These are phyloP conservation scores for Verbena officinalis DNA, from an alignment of 257 asterid genomes.

Conservation along the genomic window DNA sequence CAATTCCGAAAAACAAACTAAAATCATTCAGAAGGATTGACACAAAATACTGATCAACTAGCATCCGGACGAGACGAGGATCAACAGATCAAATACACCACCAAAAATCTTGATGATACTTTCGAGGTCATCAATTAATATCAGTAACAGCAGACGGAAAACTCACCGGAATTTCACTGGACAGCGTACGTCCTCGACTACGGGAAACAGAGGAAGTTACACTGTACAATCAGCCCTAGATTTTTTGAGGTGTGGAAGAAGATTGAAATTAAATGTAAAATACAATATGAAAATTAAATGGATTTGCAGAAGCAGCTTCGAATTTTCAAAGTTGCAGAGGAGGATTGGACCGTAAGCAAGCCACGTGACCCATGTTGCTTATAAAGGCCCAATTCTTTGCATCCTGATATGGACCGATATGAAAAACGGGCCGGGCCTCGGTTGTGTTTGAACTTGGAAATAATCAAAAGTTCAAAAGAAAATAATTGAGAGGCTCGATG, in stretches of 20 bases:
- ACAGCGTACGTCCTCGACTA: slow-evolving; percentile 31
- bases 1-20: slow-evolving; percentile 18
- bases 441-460: no score
- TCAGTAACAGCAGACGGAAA: slow-evolving; percentile 29
- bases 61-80: not conserved
- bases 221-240: slow-evolving; percentile 41
- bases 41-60: slow-evolving; percentile 18
- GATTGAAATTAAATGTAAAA: slow-evolving; percentile 30
- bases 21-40: slow-evolving; percentile 4
- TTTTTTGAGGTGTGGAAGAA: slow-evolving; percentile 27
- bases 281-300: not conserved
- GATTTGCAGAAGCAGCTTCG: slow-evolving; percentile 13
- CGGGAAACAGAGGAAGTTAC: slow-evolving; percentile 17
- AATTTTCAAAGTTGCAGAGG: slow-evolving; percentile 27
- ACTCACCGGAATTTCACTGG: slow-evolving; percentile 33
- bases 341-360: slow-evolving; percentile 45
- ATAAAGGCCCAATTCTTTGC: slow-evolving; percentile 3
- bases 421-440: not conserved
- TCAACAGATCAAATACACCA: slow-evolving; percentile 34
- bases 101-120: slow-evolving; percentile 21
- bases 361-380: slow-evolving; percentile 24
- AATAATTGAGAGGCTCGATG: no score
- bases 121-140: slow-evolving; percentile 13
- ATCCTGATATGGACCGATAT: slow-evolving; percentile 2
- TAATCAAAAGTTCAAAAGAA: no score